phyloP scores from a whole-genome alignment of 2,329 filamentous ascomycete genomes.

The Microsporum canis region DNA sequence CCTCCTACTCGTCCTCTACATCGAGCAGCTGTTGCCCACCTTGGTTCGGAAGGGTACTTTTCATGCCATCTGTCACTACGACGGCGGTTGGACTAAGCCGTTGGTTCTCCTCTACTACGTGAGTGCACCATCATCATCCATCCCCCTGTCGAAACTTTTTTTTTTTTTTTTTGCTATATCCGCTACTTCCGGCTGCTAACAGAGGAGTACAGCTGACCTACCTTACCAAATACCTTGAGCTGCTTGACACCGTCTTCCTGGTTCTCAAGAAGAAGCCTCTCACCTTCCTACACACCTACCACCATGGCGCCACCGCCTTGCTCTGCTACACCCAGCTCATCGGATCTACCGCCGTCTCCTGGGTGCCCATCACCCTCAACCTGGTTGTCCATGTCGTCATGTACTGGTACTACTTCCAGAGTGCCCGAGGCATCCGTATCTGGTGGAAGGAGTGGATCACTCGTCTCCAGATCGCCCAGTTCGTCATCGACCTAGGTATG shows the following conservation, averaged over 20 bases:
- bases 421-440: conserved; percentile 75
- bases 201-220: conserved; percentile 62
- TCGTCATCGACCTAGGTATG: conserved; percentile 83
- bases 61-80: conserved; percentile 58
- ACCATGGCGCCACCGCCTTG: conserved; percentile 83
- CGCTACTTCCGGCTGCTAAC: conserved; percentile 28
- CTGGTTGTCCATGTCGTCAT: conserved; percentile 85
- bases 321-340: conserved; percentile 91
- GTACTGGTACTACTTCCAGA: conserved; percentile 99
- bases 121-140: conserved; percentile 29
- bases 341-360: conserved; percentile 76
- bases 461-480: conserved; percentile 83
- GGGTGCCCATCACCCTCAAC: conserved; percentile 81
- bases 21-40: conserved; percentile 77
- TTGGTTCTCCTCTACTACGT: conserved; percentile 88
- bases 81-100: conserved; percentile 78
- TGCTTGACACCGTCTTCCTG: conserved; percentile 83
- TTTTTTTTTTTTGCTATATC: background rate
- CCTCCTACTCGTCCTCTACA: conserved; percentile 62
- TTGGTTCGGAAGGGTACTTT: conserved; percentile 67
- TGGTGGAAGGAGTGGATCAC: conserved; percentile 99
- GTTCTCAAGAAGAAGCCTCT: conserved; percentile 96
- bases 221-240: conserved; percentile 85
- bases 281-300: conserved; percentile 94
- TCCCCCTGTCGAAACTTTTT: background rate